phyloP scores from a whole-genome alignment of 768 basidiomycete genomes.

The Termitomyces sp. region DNA sequence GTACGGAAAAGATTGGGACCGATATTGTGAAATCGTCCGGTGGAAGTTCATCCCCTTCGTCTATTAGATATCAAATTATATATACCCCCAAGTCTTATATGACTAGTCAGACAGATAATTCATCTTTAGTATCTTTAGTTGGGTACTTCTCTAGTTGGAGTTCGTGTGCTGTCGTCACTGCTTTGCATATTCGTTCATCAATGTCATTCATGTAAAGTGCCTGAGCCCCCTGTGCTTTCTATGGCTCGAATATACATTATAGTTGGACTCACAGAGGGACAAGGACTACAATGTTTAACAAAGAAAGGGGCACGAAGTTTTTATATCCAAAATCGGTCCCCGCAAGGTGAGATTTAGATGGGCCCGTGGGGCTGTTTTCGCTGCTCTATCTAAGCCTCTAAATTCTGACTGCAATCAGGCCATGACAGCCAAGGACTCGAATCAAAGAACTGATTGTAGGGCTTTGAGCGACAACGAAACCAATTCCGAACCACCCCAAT shows the following conservation, averaged over 20 bases:
- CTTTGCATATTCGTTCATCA: not conserved
- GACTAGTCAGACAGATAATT: not conserved
- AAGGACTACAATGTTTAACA: too few relatives aligned
- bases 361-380: too few relatives aligned
- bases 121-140: not conserved
- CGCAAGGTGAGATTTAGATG: too few relatives aligned
- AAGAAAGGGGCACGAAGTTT: too few relatives aligned
- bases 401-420: not conserved
- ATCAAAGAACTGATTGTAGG: not conserved
- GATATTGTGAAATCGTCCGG: slow-evolving; percentile 80
- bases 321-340: too few relatives aligned
- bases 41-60: slow-evolving; percentile 88
- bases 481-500: too few relatives aligned
- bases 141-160: not conserved
- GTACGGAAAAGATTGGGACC: slow-evolving; percentile 94
- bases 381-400: not conserved
- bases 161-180: not conserved
- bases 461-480: too few relatives aligned
- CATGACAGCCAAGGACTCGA: not conserved
- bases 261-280: too few relatives aligned
- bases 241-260: not conserved
- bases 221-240: too few relatives aligned
- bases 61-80: slow-evolving; percentile 43
- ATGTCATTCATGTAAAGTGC: not conserved
- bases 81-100: slow-evolving; percentile 5